phyloP scores from a whole-genome alignment of 2,329 filamentous ascomycete species.

The Fusarium vanettenii region DNA sequence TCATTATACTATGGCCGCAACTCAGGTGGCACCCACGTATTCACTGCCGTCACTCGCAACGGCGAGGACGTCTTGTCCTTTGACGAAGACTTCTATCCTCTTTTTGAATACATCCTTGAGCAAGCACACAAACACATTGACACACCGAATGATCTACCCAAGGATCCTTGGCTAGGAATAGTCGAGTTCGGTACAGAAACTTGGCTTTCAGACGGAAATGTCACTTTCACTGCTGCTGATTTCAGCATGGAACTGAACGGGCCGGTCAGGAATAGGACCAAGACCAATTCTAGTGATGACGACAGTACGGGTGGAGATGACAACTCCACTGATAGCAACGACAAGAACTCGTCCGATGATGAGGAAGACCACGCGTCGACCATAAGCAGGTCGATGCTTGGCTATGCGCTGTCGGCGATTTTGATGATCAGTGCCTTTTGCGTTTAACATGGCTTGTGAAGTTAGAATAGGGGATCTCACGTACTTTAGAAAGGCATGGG shows the following conservation, averaged over 20 bases:
- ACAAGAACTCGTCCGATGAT: neutral
- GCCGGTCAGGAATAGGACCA: neutral
- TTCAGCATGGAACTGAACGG: slow-evolving; percentile 37
- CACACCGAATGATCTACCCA: slow-evolving; percentile 29
- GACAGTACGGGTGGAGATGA: neutral
- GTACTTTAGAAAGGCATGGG: neutral
- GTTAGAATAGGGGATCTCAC: neutral
- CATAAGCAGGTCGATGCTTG: slow-evolving; percentile 3
- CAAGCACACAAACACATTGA: slow-evolving; percentile 27
- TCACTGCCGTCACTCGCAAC: slow-evolving; percentile 31
- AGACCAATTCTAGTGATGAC: neutral
- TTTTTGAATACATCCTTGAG: slow-evolving; percentile 40
- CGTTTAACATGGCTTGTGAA: neutral
- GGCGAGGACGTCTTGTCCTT: slow-evolving; percentile 35
- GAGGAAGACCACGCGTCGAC: slow-evolving; percentile 22
- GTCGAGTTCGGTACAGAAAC: slow-evolving; percentile 42
- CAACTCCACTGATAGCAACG: neutral
- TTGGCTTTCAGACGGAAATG: slow-evolving; percentile 39
- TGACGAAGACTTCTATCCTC: slow-evolving; percentile 39
- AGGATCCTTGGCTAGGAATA: slow-evolving; percentile 35
- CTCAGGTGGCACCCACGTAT: slow-evolving; percentile 39
- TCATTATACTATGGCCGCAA: slow-evolving; percentile 41
- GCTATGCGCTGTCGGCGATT: slow-evolving; percentile 19
- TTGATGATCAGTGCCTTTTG: neutral
- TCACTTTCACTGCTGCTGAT: slow-evolving; percentile 41